These are phyloP conservation scores for Fusarium tanahbumbuense DNA, from an alignment of 2,329 filamentous ascomycete genomes.

Conservation along the genomic window DNA sequence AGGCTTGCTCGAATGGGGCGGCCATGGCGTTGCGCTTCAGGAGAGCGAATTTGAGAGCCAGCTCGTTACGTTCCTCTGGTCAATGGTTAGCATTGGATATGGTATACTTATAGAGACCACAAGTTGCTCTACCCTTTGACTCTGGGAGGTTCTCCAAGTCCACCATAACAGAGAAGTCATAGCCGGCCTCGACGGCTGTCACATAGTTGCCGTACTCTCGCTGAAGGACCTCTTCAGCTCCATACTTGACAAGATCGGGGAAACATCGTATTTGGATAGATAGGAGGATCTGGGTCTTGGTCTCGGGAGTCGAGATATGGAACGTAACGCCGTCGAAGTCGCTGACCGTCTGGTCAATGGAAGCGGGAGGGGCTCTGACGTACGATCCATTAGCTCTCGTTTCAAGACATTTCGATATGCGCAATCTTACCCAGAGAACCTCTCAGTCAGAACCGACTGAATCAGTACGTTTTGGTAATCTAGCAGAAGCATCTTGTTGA, in stretches of 20 bases:
- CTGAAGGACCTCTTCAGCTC: constrained; percentile 89
- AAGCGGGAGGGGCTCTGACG: constrained; percentile 80
- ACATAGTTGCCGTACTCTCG: constrained; percentile 96
- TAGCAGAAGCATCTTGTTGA: constrained; percentile 82
- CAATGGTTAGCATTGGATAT: constrained; percentile 28
- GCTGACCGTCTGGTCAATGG: constrained; percentile 97
- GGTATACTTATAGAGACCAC: background rate
- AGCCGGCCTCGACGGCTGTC: constrained; percentile 86
- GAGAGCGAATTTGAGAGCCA: constrained; percentile 87
- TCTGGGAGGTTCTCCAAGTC: constrained; percentile 89
- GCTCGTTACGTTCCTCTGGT: constrained; percentile 82
- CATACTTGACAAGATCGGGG: constrained; percentile 90
- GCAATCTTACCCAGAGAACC: constrained; percentile 81
- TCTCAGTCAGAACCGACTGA: constrained; percentile 93
- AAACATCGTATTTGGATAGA: constrained; percentile 97
- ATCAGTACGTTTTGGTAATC: constrained; percentile 99
- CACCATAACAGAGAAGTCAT: constrained; percentile 93
- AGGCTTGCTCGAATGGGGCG: constrained; percentile 96
- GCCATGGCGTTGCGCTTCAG: constrained; percentile 99
- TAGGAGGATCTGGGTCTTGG: constrained; percentile 92
- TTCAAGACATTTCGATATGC: constrained; percentile 17
- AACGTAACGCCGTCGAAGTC: constrained; percentile 99
- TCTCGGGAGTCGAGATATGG: constrained; percentile 95
- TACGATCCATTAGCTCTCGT: constrained; percentile 55
- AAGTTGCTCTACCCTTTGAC: constrained; percentile 70